Conservation (phyloP, 257 asterid species). For the Cordia subcordata region DNA sequence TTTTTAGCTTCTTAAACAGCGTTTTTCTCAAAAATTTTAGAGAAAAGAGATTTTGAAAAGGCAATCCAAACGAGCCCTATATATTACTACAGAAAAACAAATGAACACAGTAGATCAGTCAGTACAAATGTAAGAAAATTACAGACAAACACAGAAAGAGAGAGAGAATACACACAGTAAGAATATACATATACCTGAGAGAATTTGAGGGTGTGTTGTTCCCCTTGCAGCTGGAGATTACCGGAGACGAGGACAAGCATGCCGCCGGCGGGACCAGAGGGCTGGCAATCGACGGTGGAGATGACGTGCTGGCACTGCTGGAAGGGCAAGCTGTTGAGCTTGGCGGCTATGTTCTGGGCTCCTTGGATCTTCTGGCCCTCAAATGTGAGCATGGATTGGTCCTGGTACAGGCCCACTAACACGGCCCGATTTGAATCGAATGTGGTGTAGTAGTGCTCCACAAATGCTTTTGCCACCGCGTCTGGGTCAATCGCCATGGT, state of each 20-base stretch:
- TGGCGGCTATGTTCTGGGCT: constrained; percentile 26
- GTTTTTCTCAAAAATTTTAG: no score
- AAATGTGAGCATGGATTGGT: constrained; percentile 41
- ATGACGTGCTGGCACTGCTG: constrained; percentile 51
- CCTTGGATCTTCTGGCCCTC: constrained; percentile 55
- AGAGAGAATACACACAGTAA: no score
- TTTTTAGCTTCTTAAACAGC: no score
- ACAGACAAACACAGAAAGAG: no score
- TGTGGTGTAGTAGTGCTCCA: constrained; percentile 50
- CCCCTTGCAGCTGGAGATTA: constrained; percentile 44
- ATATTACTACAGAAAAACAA: no score
- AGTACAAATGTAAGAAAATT: no score
- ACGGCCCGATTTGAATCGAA: constrained; percentile 40
- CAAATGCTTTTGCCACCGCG: constrained; percentile 46
- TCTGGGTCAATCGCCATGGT: constrained; percentile 42
- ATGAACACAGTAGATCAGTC: no score
- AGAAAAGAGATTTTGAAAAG: no score
- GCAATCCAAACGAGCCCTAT: no score
- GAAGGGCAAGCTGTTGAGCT: constrained; percentile 40
- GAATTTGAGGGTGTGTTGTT: constrained; percentile 46
- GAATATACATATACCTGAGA: constrained; percentile 16
- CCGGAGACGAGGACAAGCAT: constrained; percentile 53
- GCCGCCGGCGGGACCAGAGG: constrained; percentile 54
- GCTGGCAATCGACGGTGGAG: constrained; percentile 56
- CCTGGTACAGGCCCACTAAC: constrained; percentile 39